Conservation (phyloP, 305 asterid genomes). For the Petunia hybrid region DNA sequence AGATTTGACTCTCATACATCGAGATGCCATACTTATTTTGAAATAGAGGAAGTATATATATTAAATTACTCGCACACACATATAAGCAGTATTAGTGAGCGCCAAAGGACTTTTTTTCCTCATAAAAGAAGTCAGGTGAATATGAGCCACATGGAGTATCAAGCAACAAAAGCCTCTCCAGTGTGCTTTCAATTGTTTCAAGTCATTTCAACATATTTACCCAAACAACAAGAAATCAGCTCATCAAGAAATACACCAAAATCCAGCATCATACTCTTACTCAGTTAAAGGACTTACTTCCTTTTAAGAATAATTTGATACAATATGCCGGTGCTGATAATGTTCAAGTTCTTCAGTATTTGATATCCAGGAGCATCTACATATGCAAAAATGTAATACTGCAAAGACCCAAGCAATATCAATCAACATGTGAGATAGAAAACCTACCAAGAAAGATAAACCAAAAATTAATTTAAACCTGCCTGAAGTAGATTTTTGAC, state of each 20-base stretch:
- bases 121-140: background rate
- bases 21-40: background rate
- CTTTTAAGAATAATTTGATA: constrained; percentile 91
- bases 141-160: no score
- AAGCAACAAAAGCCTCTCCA: no score
- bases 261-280: constrained; percentile 34
- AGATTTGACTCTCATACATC: no score
- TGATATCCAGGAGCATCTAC: constrained; percentile 99
- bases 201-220: background rate
- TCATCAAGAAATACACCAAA: constrained; percentile 10
- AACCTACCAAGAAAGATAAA: constrained; percentile 10
- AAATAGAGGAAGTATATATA: constrained; percentile 2
- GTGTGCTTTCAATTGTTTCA: background rate
- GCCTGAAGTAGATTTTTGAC: constrained; percentile 96
- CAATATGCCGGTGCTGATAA: constrained; percentile 94
- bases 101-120: background rate
- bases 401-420: constrained; percentile 48
- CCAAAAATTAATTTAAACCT: constrained; percentile 41
- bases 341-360: constrained; percentile 92
- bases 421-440: constrained; percentile 36
- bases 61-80: background rate
- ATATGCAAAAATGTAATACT: constrained; percentile 96
- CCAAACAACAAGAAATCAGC: background rate
- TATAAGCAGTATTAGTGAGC: background rate
- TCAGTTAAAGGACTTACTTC: constrained; percentile 60